Evolutionary conservation across 192 early-diverging fungal species (phyloP).

Genomic region (Linnemannia hyalina): DNA sequence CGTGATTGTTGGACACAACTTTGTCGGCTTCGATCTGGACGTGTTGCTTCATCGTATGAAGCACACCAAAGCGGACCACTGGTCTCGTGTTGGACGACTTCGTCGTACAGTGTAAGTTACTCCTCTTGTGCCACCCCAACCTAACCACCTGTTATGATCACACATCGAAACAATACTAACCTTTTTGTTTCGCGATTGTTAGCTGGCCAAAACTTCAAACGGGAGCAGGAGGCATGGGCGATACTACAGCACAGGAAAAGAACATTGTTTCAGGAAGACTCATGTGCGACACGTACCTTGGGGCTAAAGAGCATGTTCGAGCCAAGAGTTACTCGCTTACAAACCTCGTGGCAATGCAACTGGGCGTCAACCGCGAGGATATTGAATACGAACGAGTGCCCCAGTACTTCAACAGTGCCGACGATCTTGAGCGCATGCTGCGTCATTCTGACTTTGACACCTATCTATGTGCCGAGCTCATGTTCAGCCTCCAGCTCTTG

Average conservation of each 20-base stretch:
- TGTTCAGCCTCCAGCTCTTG: conserved; percentile 90
- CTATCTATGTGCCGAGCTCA: conserved; percentile 82
- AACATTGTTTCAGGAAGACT: conserved; percentile 87
- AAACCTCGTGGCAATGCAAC: conserved; percentile 79
- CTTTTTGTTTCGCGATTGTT: not conserved
- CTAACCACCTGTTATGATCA: not conserved
- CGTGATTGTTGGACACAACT: conserved; percentile 96
- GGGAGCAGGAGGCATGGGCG: conserved; percentile 84
- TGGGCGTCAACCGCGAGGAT: conserved; percentile 84
- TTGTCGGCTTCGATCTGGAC: conserved; percentile 95
- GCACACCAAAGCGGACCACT: conserved; percentile 77
- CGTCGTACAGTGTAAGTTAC: conserved; percentile 72
- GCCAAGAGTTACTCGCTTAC: conserved; percentile 90
- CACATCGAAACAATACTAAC: not conserved
- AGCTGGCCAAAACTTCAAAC: conserved; percentile 89
- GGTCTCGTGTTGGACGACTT: conserved; percentile 92
- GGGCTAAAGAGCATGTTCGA: conserved; percentile 87
- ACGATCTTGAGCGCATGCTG: conserved; percentile 77
- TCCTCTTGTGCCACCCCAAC: no score
- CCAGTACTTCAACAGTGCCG: conserved; percentile 73
- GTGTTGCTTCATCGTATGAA: conserved; percentile 96
- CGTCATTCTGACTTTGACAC: conserved; percentile 88
- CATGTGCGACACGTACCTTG: conserved; percentile 93
- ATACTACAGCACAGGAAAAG: conserved; percentile 82
- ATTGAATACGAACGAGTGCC: conserved; percentile 86